phyloP scores from a whole-genome alignment of 208 protist species.

The Strigomonas culicis region DNA sequence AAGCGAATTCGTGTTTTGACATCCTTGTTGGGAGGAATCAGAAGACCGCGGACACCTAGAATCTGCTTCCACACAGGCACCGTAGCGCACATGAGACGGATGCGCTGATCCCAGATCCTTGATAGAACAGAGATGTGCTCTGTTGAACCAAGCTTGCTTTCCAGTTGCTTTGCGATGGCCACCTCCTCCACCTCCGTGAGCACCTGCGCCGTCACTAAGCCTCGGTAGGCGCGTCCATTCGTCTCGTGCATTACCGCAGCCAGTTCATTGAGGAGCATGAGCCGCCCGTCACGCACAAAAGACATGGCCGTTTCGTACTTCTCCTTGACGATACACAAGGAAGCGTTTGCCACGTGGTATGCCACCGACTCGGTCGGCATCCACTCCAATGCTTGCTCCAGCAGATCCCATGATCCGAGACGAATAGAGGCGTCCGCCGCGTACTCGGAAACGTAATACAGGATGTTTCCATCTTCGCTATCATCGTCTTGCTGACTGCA shows the following conservation, averaged over 20 bases:
- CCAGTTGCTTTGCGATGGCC: constrained; percentile 75
- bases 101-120: constrained; percentile 90
- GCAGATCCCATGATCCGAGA: constrained; percentile 68
- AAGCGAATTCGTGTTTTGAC: constrained; percentile 97
- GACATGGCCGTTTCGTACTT: constrained; percentile 54
- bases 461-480: constrained; percentile 49
- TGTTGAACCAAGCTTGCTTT: constrained; percentile 44
- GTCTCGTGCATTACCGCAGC: constrained; percentile 82
- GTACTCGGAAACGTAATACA: constrained; percentile 73
- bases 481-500: constrained; percentile 25
- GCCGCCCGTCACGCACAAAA: constrained; percentile 52
- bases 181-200: constrained; percentile 99
- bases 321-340: constrained; percentile 42
- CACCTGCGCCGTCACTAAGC: constrained; percentile 95
- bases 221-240: constrained; percentile 90
- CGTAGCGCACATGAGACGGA: constrained; percentile 90
- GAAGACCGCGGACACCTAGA: constrained; percentile 92
- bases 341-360: constrained; percentile 62
- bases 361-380: constrained; percentile 55
- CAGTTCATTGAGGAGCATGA: constrained; percentile 66
- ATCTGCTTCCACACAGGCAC: constrained; percentile 96
- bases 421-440: constrained; percentile 82
- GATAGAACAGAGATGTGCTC: constrained; percentile 79
- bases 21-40: constrained; percentile 91
- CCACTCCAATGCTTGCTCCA: constrained; percentile 46